Evolutionary conservation across 176 grass and related monocot genomes (phyloP), one percentile per base, ranked within the genome.

Genomic region (Poa pratensis): DNA sequence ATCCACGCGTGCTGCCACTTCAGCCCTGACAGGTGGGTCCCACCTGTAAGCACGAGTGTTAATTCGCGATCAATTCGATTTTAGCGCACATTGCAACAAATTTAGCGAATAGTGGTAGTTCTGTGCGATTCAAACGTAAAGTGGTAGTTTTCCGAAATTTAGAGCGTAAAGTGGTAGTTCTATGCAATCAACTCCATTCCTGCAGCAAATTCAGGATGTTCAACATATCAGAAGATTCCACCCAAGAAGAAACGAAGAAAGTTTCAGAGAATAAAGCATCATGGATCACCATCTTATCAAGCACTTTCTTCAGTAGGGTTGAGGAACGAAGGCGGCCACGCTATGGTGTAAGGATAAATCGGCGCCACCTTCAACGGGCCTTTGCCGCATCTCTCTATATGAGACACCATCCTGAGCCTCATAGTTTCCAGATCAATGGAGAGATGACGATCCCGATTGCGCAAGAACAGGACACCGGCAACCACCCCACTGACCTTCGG

Each of bases 401-500:
- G 34, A 10, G 60, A 11, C 28, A 89, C 8, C 37, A 4, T 22
- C 82, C 6, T 45, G n/a, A 86, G 40, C 78, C 59, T 71, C 71
- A 74, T 74, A 72, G 78, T 89, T 53, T 86, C 83, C 45, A 89
- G 62, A 34, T 86, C 78, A 86, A 89, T 77, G 63, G 78, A 82
- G 62, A 89, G 42, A 1, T 84, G 14, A 57, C 51, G 28, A 67
- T 20, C 20, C 70, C 78, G 59, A 34, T 53, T 65, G 10, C 30
- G 71, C 52, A 89, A 76, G n/a, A 89, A 82, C 9, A 89, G 51
- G 18, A 77, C 61, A 2, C 83, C 78, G 6, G 78, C 51, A 43
- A 27, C 83, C 53, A 86, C 88, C 6, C 78, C 62, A 2, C 71
- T 4, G n/a, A 86, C 42, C 42, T 82, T 16, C 4, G 82, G 11